Base-by-base conservation (phyloP, 805 yeast species). In the Wickerhamomyces alni region DNA sequence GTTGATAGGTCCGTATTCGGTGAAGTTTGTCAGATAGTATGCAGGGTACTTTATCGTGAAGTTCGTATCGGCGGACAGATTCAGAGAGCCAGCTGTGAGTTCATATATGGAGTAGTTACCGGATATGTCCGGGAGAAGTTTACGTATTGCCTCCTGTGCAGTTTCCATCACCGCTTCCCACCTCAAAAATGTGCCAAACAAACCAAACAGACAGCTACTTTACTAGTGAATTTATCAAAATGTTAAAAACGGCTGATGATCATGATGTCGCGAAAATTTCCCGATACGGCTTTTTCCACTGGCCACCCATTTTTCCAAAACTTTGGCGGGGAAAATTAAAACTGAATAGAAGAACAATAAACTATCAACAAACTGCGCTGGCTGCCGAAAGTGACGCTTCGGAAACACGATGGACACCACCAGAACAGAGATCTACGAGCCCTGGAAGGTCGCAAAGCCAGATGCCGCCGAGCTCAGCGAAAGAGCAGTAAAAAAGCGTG, bases 1-100 rank as follows among this genome's bases (percentile, higher is more conserved):
- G 17, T 29, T 17, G 2, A 39, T 24, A 42, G 44, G 24, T 11
- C 25, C 36, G 9, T 33, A 38, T 7, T 54, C 42, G 8, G 67
- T 51, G 49, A 79, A 69, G 55, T 75, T 75, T 13, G 80, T 67
- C 25, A 74, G 48, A 50, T 65, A 74, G 44, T 67, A 65, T 2
- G 70, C 70, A 2, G 77, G 74, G 13, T 52, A 55, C 15, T 57
- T 24, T 10, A 52, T 33, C 1, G 39, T 27, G 18, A 33, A 15
- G 35, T 45, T 40, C 7, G 30, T 2, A 3, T 28, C n/a, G 6
- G 30, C 29, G 12, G 35, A 13, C 12, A 24, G 3, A n/a, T 8
- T 34, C 16, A 30, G 3, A 2, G 26, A 13, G 4, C 58, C 58
- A 6, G 57, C 46, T 0, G 52, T 47, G n/a, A 54, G 44, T 36